Percentiles rank a stretch among this genome's conserved stretches.
Conservation (phyloP, 495 filamentous ascomycete species). For the Neurospora africana region DNA sequence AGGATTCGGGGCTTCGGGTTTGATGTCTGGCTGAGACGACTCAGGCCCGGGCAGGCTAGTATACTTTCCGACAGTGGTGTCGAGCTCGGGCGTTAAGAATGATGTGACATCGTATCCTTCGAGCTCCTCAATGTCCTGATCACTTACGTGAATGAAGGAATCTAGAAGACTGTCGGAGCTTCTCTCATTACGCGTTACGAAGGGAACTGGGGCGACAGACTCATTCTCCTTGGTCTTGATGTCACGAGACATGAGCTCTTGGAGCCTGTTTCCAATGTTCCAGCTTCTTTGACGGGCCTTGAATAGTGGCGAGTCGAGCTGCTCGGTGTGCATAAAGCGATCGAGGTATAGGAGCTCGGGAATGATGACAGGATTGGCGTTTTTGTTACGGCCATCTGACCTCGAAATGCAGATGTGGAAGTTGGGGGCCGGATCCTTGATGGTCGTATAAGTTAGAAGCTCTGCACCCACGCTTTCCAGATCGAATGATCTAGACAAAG, state of each 20-base stretch:
- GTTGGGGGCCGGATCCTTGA: constrained; percentile 68
- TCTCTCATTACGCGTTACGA: not conserved
- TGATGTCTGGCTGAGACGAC: not conserved
- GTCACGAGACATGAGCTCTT: constrained; percentile 37
- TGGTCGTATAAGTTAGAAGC: constrained; percentile 60
- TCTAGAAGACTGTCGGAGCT: not conserved
- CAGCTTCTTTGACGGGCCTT: constrained; percentile 56
- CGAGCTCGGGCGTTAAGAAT: not conserved
- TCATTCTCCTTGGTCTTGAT: not conserved
- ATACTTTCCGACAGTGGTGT: not conserved
- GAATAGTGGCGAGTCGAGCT: constrained; percentile 45
- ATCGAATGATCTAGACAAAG: constrained; percentile 76
- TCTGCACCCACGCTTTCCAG: constrained; percentile 57
- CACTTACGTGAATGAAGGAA: not conserved
- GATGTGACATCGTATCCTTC: not conserved
- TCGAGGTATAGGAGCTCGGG: constrained; percentile 76
- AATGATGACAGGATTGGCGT: constrained; percentile 64
- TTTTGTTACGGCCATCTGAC: constrained; percentile 64
- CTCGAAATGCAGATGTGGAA: constrained; percentile 84
- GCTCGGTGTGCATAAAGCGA: constrained; percentile 64
- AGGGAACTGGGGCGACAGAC: not conserved
- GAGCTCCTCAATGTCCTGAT: not conserved
- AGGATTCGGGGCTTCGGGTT: not conserved
- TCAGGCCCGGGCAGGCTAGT: not conserved
- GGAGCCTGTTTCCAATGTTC: constrained; percentile 59